Evolutionary conservation across 768 basidiomycete genomes (phyloP), one percentile per base, ranked within the genome.

Genomic region (Suillus decipiens): DNA sequence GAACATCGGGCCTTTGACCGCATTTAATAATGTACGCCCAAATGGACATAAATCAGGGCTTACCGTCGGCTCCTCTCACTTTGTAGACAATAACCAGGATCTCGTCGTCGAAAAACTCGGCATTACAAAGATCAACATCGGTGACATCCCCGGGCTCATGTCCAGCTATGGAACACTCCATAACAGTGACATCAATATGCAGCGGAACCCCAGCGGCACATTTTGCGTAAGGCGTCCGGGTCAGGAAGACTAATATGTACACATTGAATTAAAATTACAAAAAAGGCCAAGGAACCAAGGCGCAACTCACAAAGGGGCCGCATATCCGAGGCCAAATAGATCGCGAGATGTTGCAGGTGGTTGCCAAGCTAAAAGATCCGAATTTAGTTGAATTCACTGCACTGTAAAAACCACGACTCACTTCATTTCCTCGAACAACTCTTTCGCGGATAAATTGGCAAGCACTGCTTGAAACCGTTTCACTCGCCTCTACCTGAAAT

Each of bases 41-140:
- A 55, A 68, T 59, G 54, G 63, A 63, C 67, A 66, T 77, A 61
- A 41, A 59, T 61, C 22, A 43, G 17, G 37, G 5, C 50, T 31
- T 72, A 89, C 89, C 82, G 70, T 79, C 71, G 61, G 71, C 73
- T 63, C 75, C 77, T 62, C 77, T 77, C 71, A 75, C 73, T 73
- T 82, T 84, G 77, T 84, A 89, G 64, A 90, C 82, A 65, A 91
- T 78, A 67, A 91, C 81, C 64, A 92, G 72, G 69, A 74, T 78
- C 72, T 87, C 84, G 68, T 91, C 88, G 78, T 93, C 92, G 74
- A 94, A 92, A 76, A 93, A 93, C 61, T 91, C 88, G 48, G 78
- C 82, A 69, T 88, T 88, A 71, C 92, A 72, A 51, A 91, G 68
- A 63, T 87, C 81, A 69, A 87, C 73, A 67, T 79, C 77, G 61